Evolutionary conservation across 2,329 filamentous ascomycete species (phyloP).

Genomic region (Bipolaris bicolor): DNA sequence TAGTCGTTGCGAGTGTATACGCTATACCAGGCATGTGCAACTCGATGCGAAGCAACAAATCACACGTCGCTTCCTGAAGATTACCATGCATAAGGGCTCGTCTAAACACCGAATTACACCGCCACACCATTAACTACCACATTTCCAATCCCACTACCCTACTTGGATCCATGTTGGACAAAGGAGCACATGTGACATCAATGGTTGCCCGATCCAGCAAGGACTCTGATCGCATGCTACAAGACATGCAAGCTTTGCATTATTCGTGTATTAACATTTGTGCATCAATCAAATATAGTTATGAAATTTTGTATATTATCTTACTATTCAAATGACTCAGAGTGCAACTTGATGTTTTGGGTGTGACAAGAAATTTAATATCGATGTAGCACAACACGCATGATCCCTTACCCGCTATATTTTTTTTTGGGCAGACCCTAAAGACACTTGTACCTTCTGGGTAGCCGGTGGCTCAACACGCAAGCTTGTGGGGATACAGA

Average conservation of each 20-base stretch:
- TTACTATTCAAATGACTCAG: neutral
- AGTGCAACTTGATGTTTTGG: neutral
- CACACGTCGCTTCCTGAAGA: neutral
- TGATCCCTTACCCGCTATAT: constrained; percentile 1
- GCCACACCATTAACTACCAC: neutral
- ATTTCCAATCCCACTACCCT: neutral
- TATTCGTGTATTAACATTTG: too few relatives aligned
- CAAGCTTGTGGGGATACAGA: neutral
- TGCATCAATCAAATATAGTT: neutral
- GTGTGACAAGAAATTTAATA: neutral
- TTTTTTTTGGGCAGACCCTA: neutral
- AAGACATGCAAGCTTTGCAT: neutral
- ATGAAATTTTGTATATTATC: neutral
- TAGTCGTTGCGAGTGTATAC: neutral
- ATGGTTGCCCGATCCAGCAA: neutral
- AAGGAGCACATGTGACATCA: neutral
- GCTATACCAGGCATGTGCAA: neutral
- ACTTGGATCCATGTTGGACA: neutral
- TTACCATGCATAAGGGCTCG: neutral
- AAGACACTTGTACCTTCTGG: neutral
- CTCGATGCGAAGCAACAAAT: neutral
- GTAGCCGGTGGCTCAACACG: neutral
- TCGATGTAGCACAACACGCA: neutral
- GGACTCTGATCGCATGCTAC: neutral
- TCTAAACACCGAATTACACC: neutral